Conservation (phyloP, 1,284 basidiomycete genomes). For the Ustilago xerochloae region DNA sequence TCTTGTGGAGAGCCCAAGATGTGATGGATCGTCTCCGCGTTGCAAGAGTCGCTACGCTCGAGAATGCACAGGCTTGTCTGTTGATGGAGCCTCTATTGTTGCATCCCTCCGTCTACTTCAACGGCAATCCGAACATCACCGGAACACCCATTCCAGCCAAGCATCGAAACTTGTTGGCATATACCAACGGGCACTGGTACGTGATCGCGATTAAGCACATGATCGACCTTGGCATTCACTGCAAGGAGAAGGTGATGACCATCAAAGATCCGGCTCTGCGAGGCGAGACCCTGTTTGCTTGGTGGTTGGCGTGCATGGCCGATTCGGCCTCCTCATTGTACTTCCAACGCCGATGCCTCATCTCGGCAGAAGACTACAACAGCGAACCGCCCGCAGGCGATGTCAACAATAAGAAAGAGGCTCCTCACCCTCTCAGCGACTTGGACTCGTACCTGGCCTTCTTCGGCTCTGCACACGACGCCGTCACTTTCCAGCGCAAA, state of each 20-base stretch:
- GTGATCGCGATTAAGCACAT: slow-evolving; percentile 52
- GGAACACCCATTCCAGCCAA: slow-evolving; percentile 33
- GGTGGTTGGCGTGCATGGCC: slow-evolving; percentile 77
- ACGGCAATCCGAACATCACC: slow-evolving; percentile 29
- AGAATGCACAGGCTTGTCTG: slow-evolving; percentile 74
- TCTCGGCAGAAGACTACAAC: slow-evolving; percentile 70
- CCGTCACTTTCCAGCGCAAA: slow-evolving; percentile 76
- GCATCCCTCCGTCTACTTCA: slow-evolving; percentile 39
- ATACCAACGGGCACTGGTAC: slow-evolving; percentile 53
- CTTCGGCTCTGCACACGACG: slow-evolving; percentile 32
- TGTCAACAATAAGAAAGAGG: slow-evolving; percentile 33
- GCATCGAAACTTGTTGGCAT: slow-evolving; percentile 29
- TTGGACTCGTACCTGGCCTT: slow-evolving; percentile 42
- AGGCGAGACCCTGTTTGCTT: slow-evolving; percentile 73
- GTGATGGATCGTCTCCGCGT: slow-evolving; percentile 81
- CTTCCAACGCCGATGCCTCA: slow-evolving; percentile 74
- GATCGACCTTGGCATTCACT: slow-evolving; percentile 54
- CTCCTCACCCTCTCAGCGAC: slow-evolving; percentile 28
- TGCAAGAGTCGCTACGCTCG: slow-evolving; percentile 79
- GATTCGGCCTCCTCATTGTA: slow-evolving; percentile 76
- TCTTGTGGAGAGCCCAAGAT: slow-evolving; percentile 73
- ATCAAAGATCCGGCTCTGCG: slow-evolving; percentile 44
- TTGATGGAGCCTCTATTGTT: slow-evolving; percentile 52
- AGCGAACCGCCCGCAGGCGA: slow-evolving; percentile 36
- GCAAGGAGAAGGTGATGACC: slow-evolving; percentile 45